These are phyloP conservation scores for Zalerion maritima DNA, from an alignment of 495 filamentous ascomycete genomes.

Conservation along the genomic window DNA sequence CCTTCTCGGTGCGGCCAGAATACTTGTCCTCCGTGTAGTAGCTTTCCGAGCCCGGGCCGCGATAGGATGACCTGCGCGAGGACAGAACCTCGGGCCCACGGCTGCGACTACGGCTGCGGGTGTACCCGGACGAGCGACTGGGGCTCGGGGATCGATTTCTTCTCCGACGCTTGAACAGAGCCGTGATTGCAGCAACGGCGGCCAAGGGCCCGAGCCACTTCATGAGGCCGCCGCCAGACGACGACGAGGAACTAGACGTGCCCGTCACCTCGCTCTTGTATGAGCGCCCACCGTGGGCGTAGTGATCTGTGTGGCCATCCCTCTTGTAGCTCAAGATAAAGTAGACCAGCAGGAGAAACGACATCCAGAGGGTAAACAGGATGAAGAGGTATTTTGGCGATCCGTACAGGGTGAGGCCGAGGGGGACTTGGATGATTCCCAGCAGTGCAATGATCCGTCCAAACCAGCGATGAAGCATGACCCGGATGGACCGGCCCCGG, in stretches of 20 bases:
- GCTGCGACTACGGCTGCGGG: conserved; percentile 18
- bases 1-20: conserved; percentile 23
- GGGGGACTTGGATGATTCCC: conserved; percentile 72
- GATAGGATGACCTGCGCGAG: conserved; percentile 23
- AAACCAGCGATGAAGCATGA: conserved; percentile 80
- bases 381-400: conserved; percentile 76
- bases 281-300: conserved; percentile 23
- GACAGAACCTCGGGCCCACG: conserved; percentile 30
- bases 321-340: conserved; percentile 59
- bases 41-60: conserved; percentile 28
- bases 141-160: conserved; percentile 18
- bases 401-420: conserved; percentile 85
- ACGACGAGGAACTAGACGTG: too few relatives aligned
- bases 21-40: conserved; percentile 49
- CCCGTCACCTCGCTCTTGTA: conserved; percentile 11
- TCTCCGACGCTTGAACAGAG: conserved; percentile 36
- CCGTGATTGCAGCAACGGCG: conserved; percentile 46
- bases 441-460: conserved; percentile 63
- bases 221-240: conserved; percentile 28
- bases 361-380: conserved; percentile 61
- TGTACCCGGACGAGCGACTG: conserved; percentile 17
- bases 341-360: conserved; percentile 48
- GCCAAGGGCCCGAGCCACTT: conserved; percentile 33
- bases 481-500: conserved; percentile 42
- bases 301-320: conserved; percentile 32